These are phyloP conservation scores for Xylaria flabelliformis DNA, from an alignment of 495 filamentous ascomycete species.

Conservation along the genomic window DNA sequence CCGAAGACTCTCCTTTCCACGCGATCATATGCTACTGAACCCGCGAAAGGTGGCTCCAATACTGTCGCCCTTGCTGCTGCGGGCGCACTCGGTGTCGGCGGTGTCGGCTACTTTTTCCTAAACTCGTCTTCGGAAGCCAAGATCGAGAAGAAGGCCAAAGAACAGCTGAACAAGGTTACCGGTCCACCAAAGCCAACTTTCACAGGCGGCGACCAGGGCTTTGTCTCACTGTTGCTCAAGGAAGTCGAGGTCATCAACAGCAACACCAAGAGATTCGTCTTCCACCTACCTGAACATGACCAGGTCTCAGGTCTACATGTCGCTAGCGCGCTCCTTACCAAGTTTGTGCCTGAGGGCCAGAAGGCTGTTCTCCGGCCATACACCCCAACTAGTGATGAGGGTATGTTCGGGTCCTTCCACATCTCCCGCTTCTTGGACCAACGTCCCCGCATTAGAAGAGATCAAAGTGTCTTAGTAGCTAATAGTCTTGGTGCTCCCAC, in stretches of 20 bases:
- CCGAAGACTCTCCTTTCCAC: constrained; percentile 42
- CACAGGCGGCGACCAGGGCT: constrained; percentile 86
- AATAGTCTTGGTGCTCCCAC: constrained; percentile 22
- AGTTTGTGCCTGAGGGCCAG: constrained; percentile 78
- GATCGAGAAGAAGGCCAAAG: constrained; percentile 56
- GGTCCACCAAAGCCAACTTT: constrained; percentile 64
- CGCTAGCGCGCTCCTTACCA: constrained; percentile 85
- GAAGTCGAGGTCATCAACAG: constrained; percentile 79
- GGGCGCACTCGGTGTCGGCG: constrained; percentile 49
- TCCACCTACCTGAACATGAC: constrained; percentile 82
- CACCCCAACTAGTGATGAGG: constrained; percentile 87
- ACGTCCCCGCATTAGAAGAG: not conserved
- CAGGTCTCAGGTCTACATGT: constrained; percentile 80
- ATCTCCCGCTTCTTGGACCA: not conserved
- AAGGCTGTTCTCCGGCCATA: constrained; percentile 91
- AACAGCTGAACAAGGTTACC: constrained; percentile 37
- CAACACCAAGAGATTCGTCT: constrained; percentile 89
- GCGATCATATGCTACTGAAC: constrained; percentile 63
- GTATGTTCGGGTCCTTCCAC: constrained; percentile 49
- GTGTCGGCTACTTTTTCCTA: constrained; percentile 59
- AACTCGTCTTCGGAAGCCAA: constrained; percentile 53
- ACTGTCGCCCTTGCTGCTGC: constrained; percentile 50
- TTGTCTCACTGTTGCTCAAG: constrained; percentile 78
- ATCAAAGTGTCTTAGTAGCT: constrained; percentile 16
- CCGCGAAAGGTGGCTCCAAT: constrained; percentile 48